Percentiles rank a stretch among this genome's conserved stretches.
Conservation (phyloP, 257 asterid genomes). For the Cordia subcordata region DNA sequence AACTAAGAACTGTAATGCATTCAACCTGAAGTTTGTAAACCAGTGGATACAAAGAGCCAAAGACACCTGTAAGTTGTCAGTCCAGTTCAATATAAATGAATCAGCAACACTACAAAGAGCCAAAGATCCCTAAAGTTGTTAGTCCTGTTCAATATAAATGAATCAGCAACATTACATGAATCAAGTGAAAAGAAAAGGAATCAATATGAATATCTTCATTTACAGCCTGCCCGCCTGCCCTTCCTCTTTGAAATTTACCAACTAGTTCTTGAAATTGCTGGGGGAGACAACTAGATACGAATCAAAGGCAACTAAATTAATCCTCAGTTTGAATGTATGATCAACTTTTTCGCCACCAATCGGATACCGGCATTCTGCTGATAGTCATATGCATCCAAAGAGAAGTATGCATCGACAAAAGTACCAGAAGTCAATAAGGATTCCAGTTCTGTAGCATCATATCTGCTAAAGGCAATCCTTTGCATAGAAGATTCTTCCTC, state of each 20-base stretch:
- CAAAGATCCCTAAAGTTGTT: too few species aligned
- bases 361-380: conserved; percentile 81
- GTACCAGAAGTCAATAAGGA: conserved; percentile 52
- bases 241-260: neutral
- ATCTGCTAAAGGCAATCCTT: conserved; percentile 51
- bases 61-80: neutral
- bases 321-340: conserved; percentile 46
- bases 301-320: neutral
- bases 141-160: neutral
- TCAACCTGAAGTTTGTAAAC: neutral
- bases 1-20: neutral
- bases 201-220: neutral
- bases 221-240: neutral
- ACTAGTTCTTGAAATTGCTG: neutral
- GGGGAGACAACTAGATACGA: neutral
- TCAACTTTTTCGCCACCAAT: conserved; percentile 63
- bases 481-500: conserved; percentile 45
- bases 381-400: conserved; percentile 66
- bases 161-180: too few species aligned
- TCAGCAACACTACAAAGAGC: neutral
- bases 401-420: conserved; percentile 66
- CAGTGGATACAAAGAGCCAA: neutral
- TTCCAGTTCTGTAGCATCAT: conserved; percentile 49
- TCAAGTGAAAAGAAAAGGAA: neutral
- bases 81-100: neutral